These are phyloP conservation scores for Digitaria exilis DNA, from an alignment of 202 grass and related monocot species.

Conservation along the genomic window DNA sequence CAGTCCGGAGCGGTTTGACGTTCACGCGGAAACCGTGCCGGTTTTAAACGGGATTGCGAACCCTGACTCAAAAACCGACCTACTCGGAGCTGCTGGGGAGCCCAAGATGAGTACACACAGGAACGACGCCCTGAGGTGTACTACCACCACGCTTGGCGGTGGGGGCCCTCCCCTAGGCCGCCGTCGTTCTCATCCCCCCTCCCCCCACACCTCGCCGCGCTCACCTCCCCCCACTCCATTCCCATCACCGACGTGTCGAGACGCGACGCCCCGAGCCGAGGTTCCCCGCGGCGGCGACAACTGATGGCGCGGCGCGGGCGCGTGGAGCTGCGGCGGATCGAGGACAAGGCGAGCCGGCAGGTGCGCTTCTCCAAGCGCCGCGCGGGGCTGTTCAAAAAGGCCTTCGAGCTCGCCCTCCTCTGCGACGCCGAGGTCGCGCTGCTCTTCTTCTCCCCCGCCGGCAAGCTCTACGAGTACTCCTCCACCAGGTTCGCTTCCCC, in stretches of 20 bases:
- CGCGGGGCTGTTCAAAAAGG: constrained; percentile 77
- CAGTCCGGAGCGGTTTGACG: no score
- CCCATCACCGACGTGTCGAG: neutral
- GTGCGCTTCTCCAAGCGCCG: constrained; percentile 78
- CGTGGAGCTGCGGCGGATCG: constrained; percentile 68
- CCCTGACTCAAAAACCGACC: neutral
- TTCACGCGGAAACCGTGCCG: no score
- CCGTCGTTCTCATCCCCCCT: neutral
- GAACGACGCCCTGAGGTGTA: constrained; percentile 14
- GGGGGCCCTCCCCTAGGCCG: neutral
- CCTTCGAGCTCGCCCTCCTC: constrained; percentile 72
- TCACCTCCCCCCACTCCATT: neutral
- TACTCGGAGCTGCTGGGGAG: neutral
- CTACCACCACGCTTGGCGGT: neutral
- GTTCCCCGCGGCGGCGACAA: constrained; percentile 16
- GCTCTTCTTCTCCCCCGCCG: constrained; percentile 77
- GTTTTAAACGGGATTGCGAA: no score
- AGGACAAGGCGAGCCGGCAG: constrained; percentile 74
- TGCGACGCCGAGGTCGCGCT: constrained; percentile 82
- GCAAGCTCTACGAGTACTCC: constrained; percentile 81
- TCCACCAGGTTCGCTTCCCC: constrained; percentile 47
- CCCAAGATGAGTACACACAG: constrained; percentile 3
- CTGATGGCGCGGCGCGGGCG: constrained; percentile 57
- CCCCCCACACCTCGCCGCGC: neutral
- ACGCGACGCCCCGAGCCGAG: neutral